Conservation (phyloP, 441 rosid genomes). For the Populus hybrid region DNA sequence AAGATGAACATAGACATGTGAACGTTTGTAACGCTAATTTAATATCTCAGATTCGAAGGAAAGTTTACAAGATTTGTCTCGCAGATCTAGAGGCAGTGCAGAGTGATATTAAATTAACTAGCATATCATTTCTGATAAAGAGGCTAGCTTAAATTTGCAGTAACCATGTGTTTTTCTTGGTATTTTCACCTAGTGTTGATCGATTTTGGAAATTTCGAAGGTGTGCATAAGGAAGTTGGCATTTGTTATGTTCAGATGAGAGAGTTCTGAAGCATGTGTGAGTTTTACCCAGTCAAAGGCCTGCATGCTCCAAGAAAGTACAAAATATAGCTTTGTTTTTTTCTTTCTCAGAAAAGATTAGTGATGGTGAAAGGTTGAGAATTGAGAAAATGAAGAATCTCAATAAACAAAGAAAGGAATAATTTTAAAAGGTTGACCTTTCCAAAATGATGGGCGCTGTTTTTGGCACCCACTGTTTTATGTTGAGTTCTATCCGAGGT, state of each 20-base stretch:
- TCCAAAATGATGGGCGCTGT: not conserved
- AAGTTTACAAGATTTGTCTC: not conserved
- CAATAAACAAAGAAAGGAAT: not conserved
- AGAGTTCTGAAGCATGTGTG: not conserved
- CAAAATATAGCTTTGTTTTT: constrained; percentile 25
- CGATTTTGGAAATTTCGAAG: not conserved
- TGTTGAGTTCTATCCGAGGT: not conserved
- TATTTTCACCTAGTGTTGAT: not conserved
- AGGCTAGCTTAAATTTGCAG: not conserved
- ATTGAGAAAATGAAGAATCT: not conserved
- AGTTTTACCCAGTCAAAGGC: constrained; percentile 19
- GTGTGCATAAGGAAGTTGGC: not conserved
- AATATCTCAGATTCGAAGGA: not conserved
- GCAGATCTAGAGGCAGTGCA: not conserved
- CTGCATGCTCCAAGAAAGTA: constrained; percentile 34
- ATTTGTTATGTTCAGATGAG: not conserved
- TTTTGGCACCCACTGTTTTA: not conserved
- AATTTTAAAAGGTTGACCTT: not conserved
- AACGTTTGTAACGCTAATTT: not conserved
- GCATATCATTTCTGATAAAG: not conserved
- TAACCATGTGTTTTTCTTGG: not conserved
- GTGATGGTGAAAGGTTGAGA: not conserved
- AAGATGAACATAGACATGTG: not conserved
- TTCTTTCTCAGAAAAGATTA: constrained; percentile 5
- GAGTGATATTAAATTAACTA: not conserved